Base-by-base conservation (phyloP, 768 basidiomycete genomes). In the Hygrocybe coccinea region DNA sequence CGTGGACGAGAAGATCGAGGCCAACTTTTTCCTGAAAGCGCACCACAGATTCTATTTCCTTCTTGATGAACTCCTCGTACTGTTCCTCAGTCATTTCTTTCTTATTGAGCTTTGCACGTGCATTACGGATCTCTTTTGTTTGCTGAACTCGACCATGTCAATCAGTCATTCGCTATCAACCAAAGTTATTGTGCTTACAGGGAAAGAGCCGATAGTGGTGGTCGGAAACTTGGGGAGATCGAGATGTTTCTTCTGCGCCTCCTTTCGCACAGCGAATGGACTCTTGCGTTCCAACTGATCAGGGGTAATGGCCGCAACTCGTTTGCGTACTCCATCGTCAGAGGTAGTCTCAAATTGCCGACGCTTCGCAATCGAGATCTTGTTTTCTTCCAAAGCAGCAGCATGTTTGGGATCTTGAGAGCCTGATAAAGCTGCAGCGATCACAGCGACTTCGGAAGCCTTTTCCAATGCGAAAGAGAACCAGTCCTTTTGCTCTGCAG, bases 401-500 rank as follows among this genome's bases (percentile, higher is more conserved):
- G 86, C 73, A 60, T 91, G 76, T 25, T 75, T 74, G 52, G 86
- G 58, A 64, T 92, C 86, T 70, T 93, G 90, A 54, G 91, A 89
- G 63, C 89, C 88, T 56, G 89, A 90, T 56, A 95, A 80, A 57
- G 83, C 84, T 50, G 89, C 82, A 55, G 95, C 94, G 64, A 98
- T 85, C 61, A 79, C 78, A 45, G 94, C 79, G 65, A 98, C 93
- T 74, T 99, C 97, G 43, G 74, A 75, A 29, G 89, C 90, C 80
- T 99, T 99, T 81, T 99, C 95, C 57, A 89, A 77, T 51, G 97
- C 97, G 71, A 98, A 99, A 5, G 97, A 91, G 77, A 99, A 92
- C 95, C 97, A 99, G 68, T 95, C 93, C 75, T 86, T 89, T 72
- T 94, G 89, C 71, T 95, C 83, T 17, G 78, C 69, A 34, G 90